Base-by-base conservation (phyloP, 306 rosid genomes). In the Styphnolobium japonicum region DNA sequence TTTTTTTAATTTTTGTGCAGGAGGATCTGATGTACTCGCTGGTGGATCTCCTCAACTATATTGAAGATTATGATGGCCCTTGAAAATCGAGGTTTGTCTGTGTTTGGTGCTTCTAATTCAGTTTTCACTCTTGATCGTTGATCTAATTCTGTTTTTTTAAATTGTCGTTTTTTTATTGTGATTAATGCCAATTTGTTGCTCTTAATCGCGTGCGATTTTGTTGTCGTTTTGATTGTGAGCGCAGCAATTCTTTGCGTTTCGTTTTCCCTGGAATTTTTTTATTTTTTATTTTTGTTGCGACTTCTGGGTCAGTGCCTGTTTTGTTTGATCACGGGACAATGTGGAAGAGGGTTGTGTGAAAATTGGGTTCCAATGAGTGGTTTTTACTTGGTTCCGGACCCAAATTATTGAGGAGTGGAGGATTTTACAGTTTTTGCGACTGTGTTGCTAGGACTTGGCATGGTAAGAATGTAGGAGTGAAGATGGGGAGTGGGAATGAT, bases 11-110 rank as follows among this genome's bases (percentile, higher is more conserved):
- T 71, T 64, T 72, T 63, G 43, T 34, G n/a, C 77, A 58, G 86
- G 83, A 85, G 83, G 89, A 87, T 85, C 93, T 89, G 86, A 89
- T 89, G 93, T 85, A 80, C 89, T 68, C 82, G 83, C 85, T 74
- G 80, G 93, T 43, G 88, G 91, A 89, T 89, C 88, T 83, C 82
- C 88, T 83, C 82, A 57, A 78, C 83, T 89, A 78, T 61, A 71
- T 84, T 21, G 67, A 79, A 79, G 89, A 87, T 81, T 89, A 85
- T 83, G 88, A 89, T 83, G 93, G 87, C 89, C 88, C 88, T 76
- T 87, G 91, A 89, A 87, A 86, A 76, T 33, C 58, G 79, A 81
- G 93, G 93, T 87, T 27, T 34, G 34, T 12, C 48, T 46, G 18
- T 12, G 16, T 42, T 23, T 82, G 18, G 34, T 45, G 70, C 31